Percentiles rank a stretch among this genome's conserved stretches.
Conservation (phyloP, 257 asterid genomes). For the Petunia axillaris region DNA sequence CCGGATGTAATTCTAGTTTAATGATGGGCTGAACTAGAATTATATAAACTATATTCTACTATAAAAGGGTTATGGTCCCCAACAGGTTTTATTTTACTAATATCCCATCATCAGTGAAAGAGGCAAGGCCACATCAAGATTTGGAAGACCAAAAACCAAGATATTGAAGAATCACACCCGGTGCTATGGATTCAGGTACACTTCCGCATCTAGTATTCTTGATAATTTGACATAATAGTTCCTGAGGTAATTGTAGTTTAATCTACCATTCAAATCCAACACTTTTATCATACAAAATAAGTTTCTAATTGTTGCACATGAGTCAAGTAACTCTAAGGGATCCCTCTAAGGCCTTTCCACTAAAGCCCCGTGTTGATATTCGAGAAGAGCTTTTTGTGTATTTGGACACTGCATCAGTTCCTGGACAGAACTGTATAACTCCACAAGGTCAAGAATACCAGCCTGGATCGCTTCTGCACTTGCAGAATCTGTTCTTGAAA, state of each 20-base stretch:
- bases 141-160: too few relatives aligned
- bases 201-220: conserved; percentile 37
- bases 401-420: conserved; percentile 38
- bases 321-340: conserved; percentile 63
- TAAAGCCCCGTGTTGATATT: conserved; percentile 36
- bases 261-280: conserved; percentile 20
- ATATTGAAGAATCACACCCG: too few relatives aligned
- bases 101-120: too few relatives aligned
- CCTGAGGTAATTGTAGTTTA: conserved; percentile 31
- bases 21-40: too few relatives aligned
- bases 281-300: conserved; percentile 27
- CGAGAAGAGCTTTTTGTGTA: conserved; percentile 35
- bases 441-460: conserved; percentile 34
- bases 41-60: too few relatives aligned
- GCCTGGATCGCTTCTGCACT: conserved; percentile 40
- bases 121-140: too few relatives aligned
- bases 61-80: too few relatives aligned
- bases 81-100: too few relatives aligned
- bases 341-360: conserved; percentile 48
- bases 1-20: too few relatives aligned
- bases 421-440: conserved; percentile 37
- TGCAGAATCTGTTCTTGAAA: background rate
- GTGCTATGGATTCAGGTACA: too few relatives aligned
- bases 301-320: conserved; percentile 53
- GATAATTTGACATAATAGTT: conserved; percentile 71